Conservation (phyloP, 345 rosid species). For the Limnanthes douglasii region DNA sequence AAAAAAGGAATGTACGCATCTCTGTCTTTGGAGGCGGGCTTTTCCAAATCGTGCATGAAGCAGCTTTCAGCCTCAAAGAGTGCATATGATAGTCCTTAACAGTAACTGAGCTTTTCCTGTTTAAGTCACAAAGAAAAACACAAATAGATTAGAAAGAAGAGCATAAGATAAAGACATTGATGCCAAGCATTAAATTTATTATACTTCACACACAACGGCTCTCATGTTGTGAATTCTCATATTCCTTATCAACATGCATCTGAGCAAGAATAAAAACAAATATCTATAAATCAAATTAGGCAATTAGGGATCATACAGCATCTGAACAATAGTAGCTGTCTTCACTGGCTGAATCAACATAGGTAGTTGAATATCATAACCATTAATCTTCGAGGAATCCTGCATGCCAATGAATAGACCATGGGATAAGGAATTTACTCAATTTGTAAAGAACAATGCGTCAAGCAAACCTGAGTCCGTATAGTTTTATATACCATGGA, state of each 20-base stretch:
- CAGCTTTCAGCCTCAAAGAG: conserved; percentile 32
- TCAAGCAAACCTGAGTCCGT: conserved; percentile 2
- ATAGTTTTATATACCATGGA: conserved; percentile 26
- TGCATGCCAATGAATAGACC: conserved; percentile 19
- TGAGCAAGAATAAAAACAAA: no score
- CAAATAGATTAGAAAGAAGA: background rate
- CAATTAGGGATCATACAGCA: conserved; percentile 37
- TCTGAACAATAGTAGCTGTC: conserved; percentile 29
- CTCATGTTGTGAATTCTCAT: no score
- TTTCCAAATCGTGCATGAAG: conserved; percentile 49
- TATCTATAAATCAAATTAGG: no score
- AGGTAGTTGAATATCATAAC: conserved; percentile 28
- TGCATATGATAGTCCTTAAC: conserved; percentile 42
- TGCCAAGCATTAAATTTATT: no score
- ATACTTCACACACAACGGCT: no score
- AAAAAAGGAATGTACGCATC: conserved; percentile 26
- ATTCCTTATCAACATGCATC: no score
- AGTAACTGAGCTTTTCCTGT: conserved; percentile 31
- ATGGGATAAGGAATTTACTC: conserved; percentile 9
- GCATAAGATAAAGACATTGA: background rate
- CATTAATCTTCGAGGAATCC: conserved; percentile 22
- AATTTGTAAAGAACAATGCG: conserved; percentile 3
- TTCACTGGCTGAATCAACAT: conserved; percentile 48
- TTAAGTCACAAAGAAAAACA: background rate
- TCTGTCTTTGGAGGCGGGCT: conserved; percentile 18